Evolutionary conservation across 352 stramenopile genomes (phyloP), one percentile per base, ranked within the genome.

Genomic region (Phytophthora fragariae): DNA sequence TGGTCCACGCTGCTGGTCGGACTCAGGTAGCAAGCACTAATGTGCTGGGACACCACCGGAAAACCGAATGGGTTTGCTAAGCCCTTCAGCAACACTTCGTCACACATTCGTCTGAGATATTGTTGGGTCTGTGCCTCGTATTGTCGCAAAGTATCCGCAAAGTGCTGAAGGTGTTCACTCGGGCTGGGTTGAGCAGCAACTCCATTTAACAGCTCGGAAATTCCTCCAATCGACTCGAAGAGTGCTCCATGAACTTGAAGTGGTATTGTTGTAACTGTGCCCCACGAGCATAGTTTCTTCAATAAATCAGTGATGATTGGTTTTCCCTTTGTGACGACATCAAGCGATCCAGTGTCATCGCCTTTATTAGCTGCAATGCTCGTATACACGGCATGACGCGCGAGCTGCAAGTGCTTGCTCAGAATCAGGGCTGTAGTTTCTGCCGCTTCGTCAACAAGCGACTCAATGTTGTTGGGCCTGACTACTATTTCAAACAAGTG

Each of bases 41-140:
- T 81, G 39, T 96, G 86, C 52, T 97, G 90, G 7, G 84, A 90
- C 19, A 97, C 89, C 50, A 95, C 80, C 4, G 90, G 90, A 68
- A 94, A 94, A 5, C 73, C 71, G 39, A 97, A 83, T 3, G 90
- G 86, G 59, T 96, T 95, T 17, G 65, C 81, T 46, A 96, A 69
- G 1, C 89, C 88, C 57, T 93, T 93, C 2, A 87, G 69, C 7
- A 94, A 62, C 24, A 96, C 88, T 80, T 95, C 90, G 35, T 92
- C 74, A 15, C 67, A 88, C 15, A 97, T 86, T 39, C 79, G 73
- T 37, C 80, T 63, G 5, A 97, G 75, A 74, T 97, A 97, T 12
- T 67, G 70, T n/a, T 80, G 75, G 0, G 83, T 65, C 7, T 85
- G 71, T 0, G 61, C 14, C 54, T 93, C 86, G 62, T 86, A 92